Evolutionary conservation across 495 filamentous ascomycete species (phyloP).

Genomic region (Aspergillus taichungensis): DNA sequence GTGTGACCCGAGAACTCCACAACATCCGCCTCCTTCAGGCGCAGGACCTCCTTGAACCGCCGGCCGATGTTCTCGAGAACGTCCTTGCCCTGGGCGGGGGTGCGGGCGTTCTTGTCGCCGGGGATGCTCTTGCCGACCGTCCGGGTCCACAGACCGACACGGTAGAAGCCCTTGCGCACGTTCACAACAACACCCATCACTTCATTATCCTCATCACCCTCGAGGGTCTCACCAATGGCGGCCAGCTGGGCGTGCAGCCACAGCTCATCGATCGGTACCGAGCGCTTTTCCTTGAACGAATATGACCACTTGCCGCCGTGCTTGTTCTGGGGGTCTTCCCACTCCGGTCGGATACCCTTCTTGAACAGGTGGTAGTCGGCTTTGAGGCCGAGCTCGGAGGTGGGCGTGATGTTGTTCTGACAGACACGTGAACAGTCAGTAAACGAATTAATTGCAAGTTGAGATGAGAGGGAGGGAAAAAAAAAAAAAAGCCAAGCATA

Average conservation of each 20-base stretch:
- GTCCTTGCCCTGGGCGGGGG: conserved; percentile 71
- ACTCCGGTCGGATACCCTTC: conserved; percentile 89
- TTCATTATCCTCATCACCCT: conserved; percentile 82
- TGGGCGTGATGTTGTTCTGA: conserved; percentile 96
- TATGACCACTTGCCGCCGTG: conserved; percentile 98
- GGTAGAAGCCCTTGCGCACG: conserved; percentile 95
- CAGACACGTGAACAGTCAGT: conserved; percentile 11
- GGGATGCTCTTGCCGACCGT: conserved; percentile 78
- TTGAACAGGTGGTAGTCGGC: conserved; percentile 99
- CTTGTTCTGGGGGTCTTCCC: conserved; percentile 98
- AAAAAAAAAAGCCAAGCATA: conserved; percentile 39
- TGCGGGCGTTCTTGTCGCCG: conserved; percentile 62
- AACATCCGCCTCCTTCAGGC: conserved; percentile 60
- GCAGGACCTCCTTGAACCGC: conserved; percentile 84
- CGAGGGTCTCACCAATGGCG: conserved; percentile 95
- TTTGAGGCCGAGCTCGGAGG: conserved; percentile 90
- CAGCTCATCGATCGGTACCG: conserved; percentile 82
- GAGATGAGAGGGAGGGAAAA: not conserved
- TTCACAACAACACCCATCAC: conserved; percentile 99
- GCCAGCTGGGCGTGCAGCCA: conserved; percentile 97
- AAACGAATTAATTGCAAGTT: not conserved
- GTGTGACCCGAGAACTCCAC: conserved; percentile 97
- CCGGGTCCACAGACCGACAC: conserved; percentile 87
- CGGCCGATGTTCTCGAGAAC: conserved; percentile 72
- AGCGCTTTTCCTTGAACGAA: conserved; percentile 90